These are phyloP conservation scores for Homolaphlyctis polyrhiza DNA, from an alignment of 371 early-diverging fungal species.

Conservation along the genomic window DNA sequence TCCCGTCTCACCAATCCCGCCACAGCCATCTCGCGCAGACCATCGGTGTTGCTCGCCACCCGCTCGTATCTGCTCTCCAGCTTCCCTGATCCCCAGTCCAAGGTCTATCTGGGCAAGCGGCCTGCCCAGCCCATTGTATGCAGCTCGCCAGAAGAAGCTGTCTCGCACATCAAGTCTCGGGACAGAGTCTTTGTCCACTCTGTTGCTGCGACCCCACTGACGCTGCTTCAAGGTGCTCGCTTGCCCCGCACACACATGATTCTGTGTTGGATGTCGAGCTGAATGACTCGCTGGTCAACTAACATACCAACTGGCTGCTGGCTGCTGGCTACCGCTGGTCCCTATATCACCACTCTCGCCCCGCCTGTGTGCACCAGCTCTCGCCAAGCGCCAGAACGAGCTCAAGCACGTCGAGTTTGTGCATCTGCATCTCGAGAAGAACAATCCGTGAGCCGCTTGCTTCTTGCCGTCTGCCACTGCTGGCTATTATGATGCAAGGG, in stretches of 20 bases:
- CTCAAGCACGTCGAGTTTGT: constrained; percentile 26
- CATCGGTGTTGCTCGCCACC: no score
- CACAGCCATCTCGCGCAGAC: no score
- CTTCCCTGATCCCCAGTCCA: neutral
- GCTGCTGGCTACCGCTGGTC: no score
- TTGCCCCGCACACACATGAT: neutral
- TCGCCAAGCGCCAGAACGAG: constrained; percentile 21
- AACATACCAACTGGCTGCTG: no score
- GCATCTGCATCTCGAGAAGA: constrained; percentile 38
- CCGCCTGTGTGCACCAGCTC: no score
- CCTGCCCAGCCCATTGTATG: neutral
- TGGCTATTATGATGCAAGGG: no score
- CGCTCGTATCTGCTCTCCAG: neutral
- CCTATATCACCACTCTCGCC: no score
- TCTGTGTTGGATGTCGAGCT: no score
- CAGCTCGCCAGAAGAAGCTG: constrained; percentile 34
- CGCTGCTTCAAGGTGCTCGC: constrained; percentile 8
- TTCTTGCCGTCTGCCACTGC: no score
- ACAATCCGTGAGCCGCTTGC: constrained; percentile 23
- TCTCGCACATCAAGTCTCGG: constrained; percentile 19
- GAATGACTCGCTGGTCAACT: no score
- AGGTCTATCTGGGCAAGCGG: neutral
- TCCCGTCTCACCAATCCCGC: no score
- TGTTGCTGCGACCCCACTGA: constrained; percentile 22
- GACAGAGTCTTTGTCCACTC: constrained; percentile 41